Base-by-base conservation (phyloP, 2,329 filamentous ascomycete species). In the Pyrenophora tritici-repentis region DNA sequence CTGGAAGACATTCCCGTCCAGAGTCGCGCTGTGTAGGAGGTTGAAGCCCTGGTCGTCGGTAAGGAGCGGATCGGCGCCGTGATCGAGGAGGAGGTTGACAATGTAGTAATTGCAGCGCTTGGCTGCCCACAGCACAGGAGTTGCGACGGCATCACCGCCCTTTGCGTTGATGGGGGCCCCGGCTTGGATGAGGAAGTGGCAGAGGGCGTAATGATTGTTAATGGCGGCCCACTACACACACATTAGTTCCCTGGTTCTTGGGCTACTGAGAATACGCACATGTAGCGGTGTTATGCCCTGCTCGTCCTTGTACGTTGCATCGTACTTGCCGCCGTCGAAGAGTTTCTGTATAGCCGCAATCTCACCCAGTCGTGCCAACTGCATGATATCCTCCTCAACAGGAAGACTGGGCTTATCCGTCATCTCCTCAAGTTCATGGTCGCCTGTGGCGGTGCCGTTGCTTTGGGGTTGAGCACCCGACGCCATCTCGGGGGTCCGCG, bases 21-120 rank as follows among this genome's bases (percentile, higher is more conserved):
- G 95, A 0, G 93, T 97, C 38, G 93, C 94, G 54, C 96, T 91
- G 73, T 99, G 94, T 18, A 99, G 83, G 44, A 96, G 94, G 72
- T 99, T 99, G 80, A 97, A 99, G 67, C 94, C 94, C 79, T 97
- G 92, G 42, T 91, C 86, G 72, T 99, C 94, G 68, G 89, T 91
- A 58, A 96, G 83, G 45, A 97, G 85, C 50, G 93, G 92, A 72
- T 99, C 93, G 65, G 92, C 94, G 67, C 94, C 94, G 72, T 91
- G 85, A 67, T 94, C 86, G 41, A 99, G 87, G 32, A 99, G 84
- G 9, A 99, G 84, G 70, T 97, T 89, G 63, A 99, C 91, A 50
- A 94, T 88, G 75, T 97, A 97, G 79, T 97, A 96, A 75, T 97
- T 90, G 73, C 92, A 96, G 68, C 91, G 84, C 76, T 97, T 95